Evolutionary conservation across 331 rosid genomes (phyloP).

Genomic region (Dryas integrifolia): DNA sequence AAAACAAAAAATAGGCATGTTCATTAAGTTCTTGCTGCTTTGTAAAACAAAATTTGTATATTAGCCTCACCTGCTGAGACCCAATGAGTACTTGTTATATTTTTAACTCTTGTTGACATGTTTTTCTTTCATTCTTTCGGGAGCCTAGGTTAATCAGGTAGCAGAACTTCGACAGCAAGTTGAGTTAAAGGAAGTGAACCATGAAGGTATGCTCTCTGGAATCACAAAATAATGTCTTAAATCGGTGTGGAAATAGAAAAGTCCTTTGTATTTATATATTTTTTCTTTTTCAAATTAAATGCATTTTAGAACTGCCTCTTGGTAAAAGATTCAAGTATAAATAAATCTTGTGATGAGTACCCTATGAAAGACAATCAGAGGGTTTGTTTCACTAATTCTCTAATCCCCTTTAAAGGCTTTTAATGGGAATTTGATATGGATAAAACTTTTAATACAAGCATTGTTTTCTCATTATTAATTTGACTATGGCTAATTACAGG

Average conservation of each 20-base stretch:
- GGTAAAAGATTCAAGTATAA: not conserved
- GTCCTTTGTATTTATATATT: not conserved
- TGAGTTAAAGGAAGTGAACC: constrained; percentile 54
- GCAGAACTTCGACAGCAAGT: constrained; percentile 66
- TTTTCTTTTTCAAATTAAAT: not conserved
- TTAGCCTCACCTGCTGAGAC: not conserved
- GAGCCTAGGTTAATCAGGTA: constrained; percentile 60
- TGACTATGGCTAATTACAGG: too few relatives aligned
- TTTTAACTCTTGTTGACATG: not conserved
- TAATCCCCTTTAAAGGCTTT: too few relatives aligned
- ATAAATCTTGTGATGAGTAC: not conserved
- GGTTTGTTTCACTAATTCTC: too few relatives aligned
- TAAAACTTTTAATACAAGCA: too few relatives aligned
- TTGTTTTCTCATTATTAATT: too few relatives aligned
- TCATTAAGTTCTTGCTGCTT: not conserved
- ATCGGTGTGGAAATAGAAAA: not conserved
- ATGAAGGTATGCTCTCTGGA: constrained; percentile 57
- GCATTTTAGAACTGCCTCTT: not conserved
- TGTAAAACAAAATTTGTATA: too few relatives aligned
- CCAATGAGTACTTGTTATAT: not conserved
- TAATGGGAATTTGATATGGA: too few relatives aligned
- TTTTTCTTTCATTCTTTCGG: constrained; percentile 24
- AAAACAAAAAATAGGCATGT: not conserved
- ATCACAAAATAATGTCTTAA: constrained; percentile 11
- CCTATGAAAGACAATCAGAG: too few relatives aligned